Percentiles rank a stretch among this genome's conserved stretches.
These are phyloP conservation scores for Naganishia antarctica DNA, from an alignment of 768 basidiomycete genomes.

Conservation along the genomic window DNA sequence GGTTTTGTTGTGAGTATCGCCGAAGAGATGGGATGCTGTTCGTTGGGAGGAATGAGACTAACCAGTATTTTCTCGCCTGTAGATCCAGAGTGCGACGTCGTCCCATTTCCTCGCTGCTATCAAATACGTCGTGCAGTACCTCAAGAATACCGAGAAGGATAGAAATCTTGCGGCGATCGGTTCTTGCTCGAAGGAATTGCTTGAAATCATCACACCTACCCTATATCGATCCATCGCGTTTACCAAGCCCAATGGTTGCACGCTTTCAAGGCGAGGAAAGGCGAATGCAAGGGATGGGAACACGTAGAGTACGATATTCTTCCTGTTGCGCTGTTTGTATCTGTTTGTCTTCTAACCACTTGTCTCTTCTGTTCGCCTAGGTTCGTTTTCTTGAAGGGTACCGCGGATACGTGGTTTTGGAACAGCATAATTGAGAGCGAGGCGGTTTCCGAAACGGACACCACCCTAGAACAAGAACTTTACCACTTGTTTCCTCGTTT, in stretches of 20 bases:
- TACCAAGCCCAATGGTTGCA: background rate
- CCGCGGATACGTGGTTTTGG: background rate
- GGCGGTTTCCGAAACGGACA: background rate
- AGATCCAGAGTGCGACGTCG: too few relatives aligned
- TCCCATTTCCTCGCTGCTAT: too few relatives aligned
- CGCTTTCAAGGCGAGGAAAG: background rate
- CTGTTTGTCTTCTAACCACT: background rate
- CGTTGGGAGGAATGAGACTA: too few relatives aligned
- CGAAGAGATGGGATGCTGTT: too few relatives aligned
- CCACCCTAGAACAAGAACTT: background rate
- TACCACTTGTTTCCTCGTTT: background rate
- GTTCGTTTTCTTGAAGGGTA: background rate
- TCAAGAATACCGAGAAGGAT: too few relatives aligned
- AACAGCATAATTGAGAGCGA: background rate
- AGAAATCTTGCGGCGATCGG: background rate
- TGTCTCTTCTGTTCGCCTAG: background rate
- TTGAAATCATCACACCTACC: background rate
- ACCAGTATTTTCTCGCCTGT: too few relatives aligned
- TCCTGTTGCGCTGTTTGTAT: background rate
- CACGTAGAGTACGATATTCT: background rate
- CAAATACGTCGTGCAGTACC: too few relatives aligned
- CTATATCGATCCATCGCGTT: background rate
- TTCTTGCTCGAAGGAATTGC: background rate
- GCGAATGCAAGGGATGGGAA: background rate
- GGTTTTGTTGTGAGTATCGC: too few relatives aligned